Evolutionary conservation across 2,329 filamentous ascomycete species (phyloP).

Genomic region (Neopestalotiopsis rosae): DNA sequence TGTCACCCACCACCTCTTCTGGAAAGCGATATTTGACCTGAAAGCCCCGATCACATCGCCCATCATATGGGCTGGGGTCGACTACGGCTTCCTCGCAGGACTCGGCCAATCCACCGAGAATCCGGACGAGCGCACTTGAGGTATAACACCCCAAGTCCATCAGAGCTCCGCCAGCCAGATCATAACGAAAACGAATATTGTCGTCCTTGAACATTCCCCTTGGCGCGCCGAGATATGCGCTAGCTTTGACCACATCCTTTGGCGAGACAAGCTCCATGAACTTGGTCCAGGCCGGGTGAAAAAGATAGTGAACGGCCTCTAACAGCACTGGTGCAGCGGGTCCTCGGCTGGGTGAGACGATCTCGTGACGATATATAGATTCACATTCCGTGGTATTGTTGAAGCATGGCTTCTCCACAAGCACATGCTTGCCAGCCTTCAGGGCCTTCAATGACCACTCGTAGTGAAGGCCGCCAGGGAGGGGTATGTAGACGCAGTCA

Average conservation of each 20-base stretch:
- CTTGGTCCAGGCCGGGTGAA: constrained; percentile 47
- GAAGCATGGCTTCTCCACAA: constrained; percentile 50
- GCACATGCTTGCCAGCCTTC: constrained; percentile 51
- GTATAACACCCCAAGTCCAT: constrained; percentile 49
- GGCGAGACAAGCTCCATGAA: constrained; percentile 43
- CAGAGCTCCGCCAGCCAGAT: constrained; percentile 30
- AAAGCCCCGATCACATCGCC: constrained; percentile 34
- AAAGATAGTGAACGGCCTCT: constrained; percentile 49
- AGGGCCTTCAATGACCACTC: constrained; percentile 56
- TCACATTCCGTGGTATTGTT: constrained; percentile 43
- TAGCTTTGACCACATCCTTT: constrained; percentile 41
- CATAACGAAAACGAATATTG: constrained; percentile 40
- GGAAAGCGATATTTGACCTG: constrained; percentile 39
- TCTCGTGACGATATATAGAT: constrained; percentile 38
- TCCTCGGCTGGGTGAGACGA: constrained; percentile 24
- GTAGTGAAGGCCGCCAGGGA: constrained; percentile 48
- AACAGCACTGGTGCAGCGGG: constrained; percentile 42
- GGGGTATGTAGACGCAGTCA: constrained; percentile 56
- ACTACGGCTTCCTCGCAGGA: constrained; percentile 39
- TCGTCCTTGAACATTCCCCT: constrained; percentile 37
- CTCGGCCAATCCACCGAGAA: constrained; percentile 45
- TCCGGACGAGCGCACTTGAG: constrained; percentile 41
- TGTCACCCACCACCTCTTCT: constrained; percentile 36
- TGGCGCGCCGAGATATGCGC: constrained; percentile 31
- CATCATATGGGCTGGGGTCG: constrained; percentile 27